Evolutionary conservation across 345 rosid species (phyloP), one percentile per base, ranked within the genome.

Genomic region (Turritis glabra): DNA sequence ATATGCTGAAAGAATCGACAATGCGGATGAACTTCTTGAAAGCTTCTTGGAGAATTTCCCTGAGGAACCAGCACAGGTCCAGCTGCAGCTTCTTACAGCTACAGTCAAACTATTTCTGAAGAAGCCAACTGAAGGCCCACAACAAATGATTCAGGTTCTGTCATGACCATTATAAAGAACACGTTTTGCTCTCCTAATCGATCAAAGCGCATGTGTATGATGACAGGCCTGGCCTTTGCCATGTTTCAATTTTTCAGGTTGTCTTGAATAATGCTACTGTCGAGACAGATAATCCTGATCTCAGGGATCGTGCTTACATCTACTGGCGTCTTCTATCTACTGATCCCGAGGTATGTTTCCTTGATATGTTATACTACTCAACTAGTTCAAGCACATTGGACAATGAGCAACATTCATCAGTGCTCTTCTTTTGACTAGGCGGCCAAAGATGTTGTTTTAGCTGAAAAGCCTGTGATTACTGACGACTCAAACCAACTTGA

Each of bases 71-170:
- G 85, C 99, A 18, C 99, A 92, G 79, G 98, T 96, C 77, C 98
- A 96, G 83, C 79, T 96, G 86, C 99, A 96, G 81, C 82, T 96
- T 77, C 85, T 96, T 76, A 90, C 98, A 35, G 99, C 99, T 21
- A 92, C 99, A 12, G 99, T 96, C 66, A 96, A 96, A 68, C 88
- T 96, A 30, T 96, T 96, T 73, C 86, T 96, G 64, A 90, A 96
- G 86, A 96, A 92, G 89, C 99, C 99, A 80, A 96, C 99, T 73
- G 98, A 96, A 85, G 96, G 98, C 60, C 99, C 98, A 37, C 99
- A 96, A 72, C 93, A 90, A 77, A 96, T 96, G 99, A 96, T 96
- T 89, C 99, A 96, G 98, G 99, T 90, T 72, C 69, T 55, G n/a
- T 14, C 12, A 89, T 54, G 14, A 14, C 12, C 58, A 52, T 53